Conservation (phyloP, 2,329 filamentous ascomycete genomes). For the Falciphora oryzae region DNA sequence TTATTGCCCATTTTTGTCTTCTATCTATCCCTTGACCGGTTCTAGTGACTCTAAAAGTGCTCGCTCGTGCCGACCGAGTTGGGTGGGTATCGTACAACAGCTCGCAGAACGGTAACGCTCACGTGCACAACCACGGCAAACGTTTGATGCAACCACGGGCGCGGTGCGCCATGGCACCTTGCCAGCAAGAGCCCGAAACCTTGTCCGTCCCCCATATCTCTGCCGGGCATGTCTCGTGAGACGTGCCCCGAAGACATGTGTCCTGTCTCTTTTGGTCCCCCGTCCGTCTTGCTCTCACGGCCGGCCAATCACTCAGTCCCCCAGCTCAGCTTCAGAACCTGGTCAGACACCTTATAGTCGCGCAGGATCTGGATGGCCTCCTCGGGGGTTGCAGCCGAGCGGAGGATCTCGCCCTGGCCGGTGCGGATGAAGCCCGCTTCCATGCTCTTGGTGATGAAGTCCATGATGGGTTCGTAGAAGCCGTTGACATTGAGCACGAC, state of each 20-base stretch:
- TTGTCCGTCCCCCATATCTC: no score
- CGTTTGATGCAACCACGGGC: background rate
- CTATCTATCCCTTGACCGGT: background rate
- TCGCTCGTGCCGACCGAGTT: background rate
- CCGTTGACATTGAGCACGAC: constrained; percentile 82
- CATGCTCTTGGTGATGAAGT: constrained; percentile 74
- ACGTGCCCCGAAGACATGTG: no score
- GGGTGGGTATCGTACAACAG: background rate
- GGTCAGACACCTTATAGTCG: constrained; percentile 69
- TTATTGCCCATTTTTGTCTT: background rate
- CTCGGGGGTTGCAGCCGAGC: constrained; percentile 66
- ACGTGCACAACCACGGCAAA: background rate
- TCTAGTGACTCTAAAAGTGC: background rate
- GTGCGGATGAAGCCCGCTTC: constrained; percentile 69
- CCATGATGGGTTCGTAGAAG: constrained; percentile 83
- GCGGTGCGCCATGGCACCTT: no score
- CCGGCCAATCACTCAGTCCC: constrained; percentile 47
- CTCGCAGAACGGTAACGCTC: background rate
- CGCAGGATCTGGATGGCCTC: constrained; percentile 65
- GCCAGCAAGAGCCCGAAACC: no score
- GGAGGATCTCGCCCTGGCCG: constrained; percentile 69
- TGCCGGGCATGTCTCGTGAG: no score
- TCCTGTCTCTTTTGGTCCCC: background rate
- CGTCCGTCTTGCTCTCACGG: background rate
- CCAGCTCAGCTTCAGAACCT: constrained; percentile 80